Percentiles rank a stretch among this genome's conserved stretches.
These are phyloP conservation scores for Silene noctiflora DNA, from an alignment of 179 eudicot genomes.

Conservation along the genomic window DNA sequence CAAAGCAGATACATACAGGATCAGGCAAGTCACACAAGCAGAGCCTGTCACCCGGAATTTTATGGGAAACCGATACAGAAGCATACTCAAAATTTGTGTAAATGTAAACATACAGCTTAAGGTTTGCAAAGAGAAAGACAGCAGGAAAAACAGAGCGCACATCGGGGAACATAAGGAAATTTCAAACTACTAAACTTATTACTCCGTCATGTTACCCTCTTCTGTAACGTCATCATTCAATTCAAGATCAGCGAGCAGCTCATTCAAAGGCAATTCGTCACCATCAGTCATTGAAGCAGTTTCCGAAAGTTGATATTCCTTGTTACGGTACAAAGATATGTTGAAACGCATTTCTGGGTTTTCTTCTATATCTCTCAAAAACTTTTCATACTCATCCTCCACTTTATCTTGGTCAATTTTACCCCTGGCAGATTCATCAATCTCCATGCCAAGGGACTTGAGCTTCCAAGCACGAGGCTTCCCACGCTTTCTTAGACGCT, in stretches of 20 bases:
- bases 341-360: conserved; percentile 65
- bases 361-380: conserved; percentile 62
- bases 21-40: too few species aligned
- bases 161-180: too few species aligned
- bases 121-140: too few species aligned
- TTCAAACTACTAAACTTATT: conserved; percentile 7
- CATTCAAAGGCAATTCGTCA: conserved; percentile 51
- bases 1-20: too few species aligned
- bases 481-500: conserved; percentile 41
- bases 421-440: conserved; percentile 35
- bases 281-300: conserved; percentile 48
- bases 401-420: conserved; percentile 42
- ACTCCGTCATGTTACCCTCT: conserved; percentile 37
- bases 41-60: too few species aligned
- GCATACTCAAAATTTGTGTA: too few species aligned
- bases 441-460: conserved; percentile 50
- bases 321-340: conserved; percentile 51
- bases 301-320: conserved; percentile 60
- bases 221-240: conserved; percentile 35
- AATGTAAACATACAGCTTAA: too few species aligned
- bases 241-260: conserved; percentile 55
- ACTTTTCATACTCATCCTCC: conserved; percentile 57
- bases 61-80: too few species aligned
- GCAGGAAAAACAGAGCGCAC: too few species aligned
- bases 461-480: conserved; percentile 70